These are phyloP conservation scores for Globisporangium acanthophoron DNA, from an alignment of 352 stramenopile species.

Conservation along the genomic window DNA sequence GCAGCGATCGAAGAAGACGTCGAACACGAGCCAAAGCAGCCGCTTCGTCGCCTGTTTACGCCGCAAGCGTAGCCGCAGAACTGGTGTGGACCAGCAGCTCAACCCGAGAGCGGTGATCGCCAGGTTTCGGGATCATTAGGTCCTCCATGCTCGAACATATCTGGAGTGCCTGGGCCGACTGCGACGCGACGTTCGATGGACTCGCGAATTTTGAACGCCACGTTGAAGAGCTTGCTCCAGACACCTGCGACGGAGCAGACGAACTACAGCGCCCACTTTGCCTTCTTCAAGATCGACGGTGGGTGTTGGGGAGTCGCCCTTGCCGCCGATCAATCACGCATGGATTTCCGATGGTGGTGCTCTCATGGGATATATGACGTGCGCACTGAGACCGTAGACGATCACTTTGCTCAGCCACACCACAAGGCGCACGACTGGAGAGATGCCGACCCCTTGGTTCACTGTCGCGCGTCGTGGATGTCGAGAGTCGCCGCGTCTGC, in stretches of 20 bases:
- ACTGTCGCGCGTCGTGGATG: constrained; percentile 5
- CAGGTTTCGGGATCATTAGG: constrained; percentile 6
- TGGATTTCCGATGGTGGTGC: background rate
- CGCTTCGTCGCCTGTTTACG: constrained; percentile 14
- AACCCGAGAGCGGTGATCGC: constrained; percentile 13
- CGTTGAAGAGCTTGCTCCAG: constrained; percentile 23
- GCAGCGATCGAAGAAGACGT: constrained; percentile 23
- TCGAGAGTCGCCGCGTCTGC: background rate
- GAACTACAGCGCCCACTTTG: constrained; percentile 2
- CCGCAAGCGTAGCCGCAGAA: constrained; percentile 1
- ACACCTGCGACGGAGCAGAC: constrained; percentile 7
- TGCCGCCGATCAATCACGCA: background rate
- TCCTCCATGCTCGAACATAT: constrained; percentile 13
- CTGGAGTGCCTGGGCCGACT: constrained; percentile 23
- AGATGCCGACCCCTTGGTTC: background rate
- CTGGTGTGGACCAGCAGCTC: constrained; percentile 21
- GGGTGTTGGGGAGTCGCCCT: background rate
- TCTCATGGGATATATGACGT: background rate
- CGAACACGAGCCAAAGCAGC: constrained; percentile 15
- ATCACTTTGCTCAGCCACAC: background rate
- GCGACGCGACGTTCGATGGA: constrained; percentile 15
- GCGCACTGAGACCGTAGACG: background rate
- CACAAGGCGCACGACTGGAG: background rate
- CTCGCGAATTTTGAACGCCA: constrained; percentile 16
- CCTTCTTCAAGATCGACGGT: background rate